Evolutionary conservation across 2,329 filamentous ascomycete species (phyloP).

Genomic region (Colletotrichum abscissum): DNA sequence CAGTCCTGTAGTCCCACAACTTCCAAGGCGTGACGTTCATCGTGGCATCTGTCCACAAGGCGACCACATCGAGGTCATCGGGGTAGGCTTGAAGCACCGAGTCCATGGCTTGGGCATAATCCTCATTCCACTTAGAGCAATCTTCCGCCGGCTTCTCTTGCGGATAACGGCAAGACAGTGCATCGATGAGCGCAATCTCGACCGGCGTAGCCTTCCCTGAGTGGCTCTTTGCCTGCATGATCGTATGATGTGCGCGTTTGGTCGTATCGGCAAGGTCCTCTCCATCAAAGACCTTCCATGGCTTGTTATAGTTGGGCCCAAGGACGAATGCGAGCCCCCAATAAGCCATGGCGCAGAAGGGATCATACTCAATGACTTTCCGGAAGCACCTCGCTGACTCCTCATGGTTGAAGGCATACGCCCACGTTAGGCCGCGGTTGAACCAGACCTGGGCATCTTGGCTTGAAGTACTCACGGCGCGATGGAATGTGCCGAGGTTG

Average conservation of each 20-base stretch:
- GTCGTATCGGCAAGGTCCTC: conserved; percentile 66
- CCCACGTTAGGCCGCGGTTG: conserved; percentile 78
- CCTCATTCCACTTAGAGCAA: conserved; percentile 65
- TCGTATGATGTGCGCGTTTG: conserved; percentile 57
- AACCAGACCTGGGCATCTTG: conserved; percentile 73
- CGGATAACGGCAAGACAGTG: conserved; percentile 72
- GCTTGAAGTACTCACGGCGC: conserved; percentile 64
- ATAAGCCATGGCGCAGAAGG: conserved; percentile 69
- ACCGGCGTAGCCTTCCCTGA: conserved; percentile 53
- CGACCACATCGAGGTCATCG: conserved; percentile 51
- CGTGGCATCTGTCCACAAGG: conserved; percentile 54
- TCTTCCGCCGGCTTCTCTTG: conserved; percentile 58
- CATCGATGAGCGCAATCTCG: conserved; percentile 72
- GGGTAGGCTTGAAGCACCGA: conserved; percentile 49
- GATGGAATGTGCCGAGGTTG: conserved; percentile 69
- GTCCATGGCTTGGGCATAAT: conserved; percentile 61
- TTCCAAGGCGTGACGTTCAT: conserved; percentile 62
- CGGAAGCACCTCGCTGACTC: conserved; percentile 75
- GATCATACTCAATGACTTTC: conserved; percentile 65
- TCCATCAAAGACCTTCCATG: conserved; percentile 77
- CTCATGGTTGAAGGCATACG: conserved; percentile 81
- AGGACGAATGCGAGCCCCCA: conserved; percentile 79
- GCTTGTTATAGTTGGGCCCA: conserved; percentile 82
- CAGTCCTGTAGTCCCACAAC: conserved; percentile 53
- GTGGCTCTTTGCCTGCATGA: conserved; percentile 54